Evolutionary conservation across 208 protist genomes (phyloP), one percentile per base, ranked within the genome.

Genomic region (Leishmania gerbilli): DNA sequence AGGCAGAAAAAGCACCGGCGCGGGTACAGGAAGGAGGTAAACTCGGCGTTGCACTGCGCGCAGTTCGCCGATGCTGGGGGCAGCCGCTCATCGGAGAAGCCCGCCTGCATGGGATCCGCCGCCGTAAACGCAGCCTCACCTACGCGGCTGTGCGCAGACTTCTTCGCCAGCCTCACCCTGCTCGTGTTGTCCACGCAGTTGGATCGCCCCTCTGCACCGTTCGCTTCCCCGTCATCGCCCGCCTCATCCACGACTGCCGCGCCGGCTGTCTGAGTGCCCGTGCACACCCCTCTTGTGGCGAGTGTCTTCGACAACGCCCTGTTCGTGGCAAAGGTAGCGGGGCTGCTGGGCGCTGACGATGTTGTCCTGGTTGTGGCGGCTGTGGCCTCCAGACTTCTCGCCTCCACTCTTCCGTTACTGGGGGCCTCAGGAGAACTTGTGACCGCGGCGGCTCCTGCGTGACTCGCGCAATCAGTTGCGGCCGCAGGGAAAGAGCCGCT

Each of bases 1-100:
- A 85, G 89, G 79, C 92, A 96, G 21, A 89, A 93, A 79, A 90
- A 95, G 76, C 93, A 96, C 47, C 89, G 87, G 71, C 88, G 84
- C 55, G 91, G 91, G 82, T 85, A 93, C 7, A 93, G 53, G 19
- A 89, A 72, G 11, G 91, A 94, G 55, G 85, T 89, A 69, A 95
- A 95, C 71, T 94, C 87, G 67, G 80, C 67, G 74, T 88, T 91
- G 80, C 92, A 93, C 71, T 92, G 86, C 53, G 82, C 58, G 71
- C 92, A 95, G 60, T 88, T 84, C 21, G 86, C 76, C 3, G 76
- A 81, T 31, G 74, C 71, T 51, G 81, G 79, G 17, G 92, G 89
- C 53, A 89, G 71, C 27, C 87, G 87, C 71, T 89, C 80, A 75
- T 94, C 90, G 24, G 56, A 53, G 31, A 83, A 84, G 78, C 47